Conservation (phyloP, 345 rosid genomes). For the Syzygium grande region DNA sequence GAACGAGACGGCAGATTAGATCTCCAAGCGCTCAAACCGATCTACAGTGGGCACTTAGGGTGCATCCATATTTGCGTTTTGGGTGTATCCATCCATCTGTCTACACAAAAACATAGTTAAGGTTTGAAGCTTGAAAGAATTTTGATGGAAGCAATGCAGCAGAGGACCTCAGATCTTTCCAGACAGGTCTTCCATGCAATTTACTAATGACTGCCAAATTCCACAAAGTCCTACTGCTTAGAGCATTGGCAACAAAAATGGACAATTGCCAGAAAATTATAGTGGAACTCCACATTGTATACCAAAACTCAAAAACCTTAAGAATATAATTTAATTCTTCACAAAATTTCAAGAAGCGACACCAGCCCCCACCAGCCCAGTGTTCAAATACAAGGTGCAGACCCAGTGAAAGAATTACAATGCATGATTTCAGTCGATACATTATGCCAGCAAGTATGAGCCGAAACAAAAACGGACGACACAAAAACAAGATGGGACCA, state of each 20-base stretch:
- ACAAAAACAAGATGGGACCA: constrained; percentile 21
- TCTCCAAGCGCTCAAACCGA: not conserved
- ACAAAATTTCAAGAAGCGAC: not conserved
- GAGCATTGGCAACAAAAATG: not conserved
- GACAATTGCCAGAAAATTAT: not conserved
- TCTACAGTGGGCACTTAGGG: not conserved
- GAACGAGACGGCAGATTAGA: not conserved
- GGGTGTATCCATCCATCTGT: not conserved
- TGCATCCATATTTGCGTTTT: not conserved
- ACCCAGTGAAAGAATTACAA: constrained; percentile 40
- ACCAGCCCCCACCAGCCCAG: not conserved
- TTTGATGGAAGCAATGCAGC: not conserved
- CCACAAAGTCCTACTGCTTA: not conserved
- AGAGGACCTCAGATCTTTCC: not conserved
- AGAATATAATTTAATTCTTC: not conserved
- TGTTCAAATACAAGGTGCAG: constrained; percentile 5
- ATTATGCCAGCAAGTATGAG: not conserved
- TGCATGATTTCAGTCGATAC: constrained; percentile 13
- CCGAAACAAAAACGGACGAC: not conserved
- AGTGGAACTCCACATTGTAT: not conserved
- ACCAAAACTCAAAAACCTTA: not conserved
- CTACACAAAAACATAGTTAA: not conserved
- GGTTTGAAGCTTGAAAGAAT: not conserved
- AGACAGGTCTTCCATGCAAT: not conserved
- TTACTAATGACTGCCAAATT: not conserved